Base-by-base conservation (phyloP, 2,329 filamentous ascomycete genomes). In the Cladophialophora exuberans region DNA sequence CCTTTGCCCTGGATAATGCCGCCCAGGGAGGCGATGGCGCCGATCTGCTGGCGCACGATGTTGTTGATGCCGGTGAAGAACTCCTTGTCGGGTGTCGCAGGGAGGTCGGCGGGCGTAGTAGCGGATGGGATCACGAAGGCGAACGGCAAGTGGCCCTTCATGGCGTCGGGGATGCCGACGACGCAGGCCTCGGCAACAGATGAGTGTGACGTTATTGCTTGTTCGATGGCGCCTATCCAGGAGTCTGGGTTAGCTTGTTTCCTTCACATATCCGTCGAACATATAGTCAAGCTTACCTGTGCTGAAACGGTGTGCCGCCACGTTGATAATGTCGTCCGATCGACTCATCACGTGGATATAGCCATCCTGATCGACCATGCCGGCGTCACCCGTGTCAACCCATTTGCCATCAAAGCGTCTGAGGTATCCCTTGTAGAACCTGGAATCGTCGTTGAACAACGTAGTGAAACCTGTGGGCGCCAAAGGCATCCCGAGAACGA, bases 81-180 rank as follows among this genome's bases (percentile, higher is more conserved):
- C 42, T 74, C 66, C 43, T 59, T 61, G 1, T 69, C 58, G 1
- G 76, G 71, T 1, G 64, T 69, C 11, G 73, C 73, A 5, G 72
- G 69, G 2, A 73, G 44, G 2, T 54, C 26, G 15, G 25, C 25
- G 22, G 55, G 53, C 7, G 81, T 82, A 6, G 78, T 79, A 10
- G 47, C 47, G 2, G 70, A 62, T 3, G 81, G 69, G 82, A 83
- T 87, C 63, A 96, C 79, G 69, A 97, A 96, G 7, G 91, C 92
- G 66, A 97, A 96, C 0, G 93, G 92, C 4, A 96, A 81, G 65
- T 96, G 90, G 15, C 92, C 93, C 70, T 97, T 97, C 38, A 96
- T 77, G 0, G 83, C 72, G 67, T 97, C 92, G 0, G 92, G 91
- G 53, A 96, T 87, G 36, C 88, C 87, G 23, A 97, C 85, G 1